Conservation (phyloP, 169 alveolate genomes). For the Theileria sp. region DNA sequence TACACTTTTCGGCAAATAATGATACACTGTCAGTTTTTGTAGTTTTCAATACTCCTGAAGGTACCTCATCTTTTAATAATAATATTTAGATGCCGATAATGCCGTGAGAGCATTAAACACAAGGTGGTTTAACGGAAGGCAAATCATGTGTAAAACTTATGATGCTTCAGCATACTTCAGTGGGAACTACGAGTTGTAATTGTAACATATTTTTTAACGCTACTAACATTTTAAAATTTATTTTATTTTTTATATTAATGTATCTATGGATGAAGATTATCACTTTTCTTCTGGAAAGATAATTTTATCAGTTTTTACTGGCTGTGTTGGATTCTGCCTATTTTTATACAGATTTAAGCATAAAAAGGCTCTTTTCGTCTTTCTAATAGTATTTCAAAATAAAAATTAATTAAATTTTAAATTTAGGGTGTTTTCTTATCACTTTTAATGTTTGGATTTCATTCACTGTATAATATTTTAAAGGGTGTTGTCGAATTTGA, state of each 20-base stretch:
- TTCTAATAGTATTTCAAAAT: constrained; percentile 23
- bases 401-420: not conserved
- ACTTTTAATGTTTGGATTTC: not conserved
- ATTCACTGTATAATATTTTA: constrained; percentile 15
- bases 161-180: constrained; percentile 36
- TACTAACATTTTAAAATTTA: not conserved
- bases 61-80: not conserved
- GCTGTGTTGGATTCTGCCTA: not conserved
- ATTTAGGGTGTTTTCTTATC: constrained; percentile 30
- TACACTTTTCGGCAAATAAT: constrained; percentile 27
- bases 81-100: constrained; percentile 21
- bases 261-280: not conserved
- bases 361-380: not conserved
- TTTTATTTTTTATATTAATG: not conserved
- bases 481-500: constrained; percentile 34
- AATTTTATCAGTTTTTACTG: not conserved
- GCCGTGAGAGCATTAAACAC: constrained; percentile 19
- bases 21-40: constrained; percentile 27
- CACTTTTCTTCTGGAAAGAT: constrained; percentile 13
- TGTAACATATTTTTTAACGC: not conserved
- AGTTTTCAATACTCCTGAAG: constrained; percentile 24
- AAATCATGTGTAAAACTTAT: constrained; percentile 20
- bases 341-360: not conserved
- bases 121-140: constrained; percentile 45
- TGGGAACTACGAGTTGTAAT: constrained; percentile 33